These are phyloP conservation scores for Carpinus fangiana DNA, from an alignment of 306 rosid genomes.

Conservation along the genomic window DNA sequence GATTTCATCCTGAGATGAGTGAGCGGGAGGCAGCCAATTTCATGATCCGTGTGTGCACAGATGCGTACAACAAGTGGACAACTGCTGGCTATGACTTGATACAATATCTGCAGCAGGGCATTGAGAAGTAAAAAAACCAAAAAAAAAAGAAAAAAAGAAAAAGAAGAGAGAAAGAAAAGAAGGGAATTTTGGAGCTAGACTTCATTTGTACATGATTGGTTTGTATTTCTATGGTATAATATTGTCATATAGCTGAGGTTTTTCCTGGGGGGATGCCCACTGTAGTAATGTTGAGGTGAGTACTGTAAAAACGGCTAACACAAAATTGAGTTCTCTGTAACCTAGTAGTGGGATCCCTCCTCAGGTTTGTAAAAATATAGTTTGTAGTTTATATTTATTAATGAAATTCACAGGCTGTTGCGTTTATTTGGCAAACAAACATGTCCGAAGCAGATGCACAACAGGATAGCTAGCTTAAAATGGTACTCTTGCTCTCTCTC, in stretches of 20 bases:
- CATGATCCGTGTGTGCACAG: constrained; percentile 93
- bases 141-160: not conserved
- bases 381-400: constrained; percentile 16
- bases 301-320: constrained; percentile 24
- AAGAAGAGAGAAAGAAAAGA: constrained; percentile 35
- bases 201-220: constrained; percentile 59
- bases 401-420: constrained; percentile 2
- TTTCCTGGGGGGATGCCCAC: constrained; percentile 27
- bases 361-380: constrained; percentile 39
- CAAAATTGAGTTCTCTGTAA: constrained; percentile 26
- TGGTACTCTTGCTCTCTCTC: no score
- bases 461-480: no score
- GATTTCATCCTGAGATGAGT: constrained; percentile 97
- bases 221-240: constrained; percentile 39
- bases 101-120: constrained; percentile 97
- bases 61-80: constrained; percentile 99
- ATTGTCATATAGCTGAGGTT: constrained; percentile 31
- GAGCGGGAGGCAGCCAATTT: constrained; percentile 97
- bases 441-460: not conserved
- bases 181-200: constrained; percentile 16
- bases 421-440: not conserved
- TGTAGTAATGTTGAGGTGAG: constrained; percentile 23
- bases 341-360: constrained; percentile 29
- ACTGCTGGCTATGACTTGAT: constrained; percentile 98
- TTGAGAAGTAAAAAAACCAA: constrained; percentile 63